Conservation (phyloP, 1,139 yeast species). For the Suhomyces panamericanus region DNA sequence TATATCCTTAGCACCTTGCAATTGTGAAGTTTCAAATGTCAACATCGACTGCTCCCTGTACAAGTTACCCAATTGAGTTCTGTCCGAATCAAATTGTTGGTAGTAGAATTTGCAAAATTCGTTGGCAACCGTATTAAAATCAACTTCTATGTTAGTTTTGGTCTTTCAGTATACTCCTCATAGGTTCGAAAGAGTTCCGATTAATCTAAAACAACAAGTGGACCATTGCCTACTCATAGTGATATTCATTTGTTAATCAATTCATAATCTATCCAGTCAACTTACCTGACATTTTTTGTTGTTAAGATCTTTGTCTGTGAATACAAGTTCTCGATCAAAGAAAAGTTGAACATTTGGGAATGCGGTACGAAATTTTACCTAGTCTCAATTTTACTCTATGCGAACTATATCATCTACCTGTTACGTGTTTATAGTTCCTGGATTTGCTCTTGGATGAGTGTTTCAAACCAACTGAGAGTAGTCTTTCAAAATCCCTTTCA, state of each 20-base stretch:
- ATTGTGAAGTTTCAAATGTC: conserved; percentile 91
- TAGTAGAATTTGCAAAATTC: conserved; percentile 94
- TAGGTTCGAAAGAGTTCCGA: not conserved
- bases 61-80: conserved; percentile 88
- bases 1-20: conserved; percentile 91
- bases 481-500: conserved; percentile 93
- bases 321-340: not conserved
- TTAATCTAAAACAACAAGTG: not conserved
- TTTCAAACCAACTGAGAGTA: conserved; percentile 49
- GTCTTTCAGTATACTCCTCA: not conserved
- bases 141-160: conserved; percentile 40
- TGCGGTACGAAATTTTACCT: conserved; percentile 7
- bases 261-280: not conserved
- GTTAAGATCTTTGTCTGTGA: not conserved
- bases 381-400: conserved; percentile 5
- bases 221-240: not conserved
- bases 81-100: conserved; percentile 91
- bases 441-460: too few relatives aligned
- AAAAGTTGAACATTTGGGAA: not conserved
- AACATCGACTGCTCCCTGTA: conserved; percentile 97
- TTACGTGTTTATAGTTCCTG: not conserved
- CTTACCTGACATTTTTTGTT: conserved; percentile 16
- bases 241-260: too few relatives aligned
- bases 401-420: not conserved
- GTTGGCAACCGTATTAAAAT: conserved; percentile 69